Conservation (phyloP, 1,284 basidiomycete genomes). For the Cutaneotrichosporon cyanovorans region DNA sequence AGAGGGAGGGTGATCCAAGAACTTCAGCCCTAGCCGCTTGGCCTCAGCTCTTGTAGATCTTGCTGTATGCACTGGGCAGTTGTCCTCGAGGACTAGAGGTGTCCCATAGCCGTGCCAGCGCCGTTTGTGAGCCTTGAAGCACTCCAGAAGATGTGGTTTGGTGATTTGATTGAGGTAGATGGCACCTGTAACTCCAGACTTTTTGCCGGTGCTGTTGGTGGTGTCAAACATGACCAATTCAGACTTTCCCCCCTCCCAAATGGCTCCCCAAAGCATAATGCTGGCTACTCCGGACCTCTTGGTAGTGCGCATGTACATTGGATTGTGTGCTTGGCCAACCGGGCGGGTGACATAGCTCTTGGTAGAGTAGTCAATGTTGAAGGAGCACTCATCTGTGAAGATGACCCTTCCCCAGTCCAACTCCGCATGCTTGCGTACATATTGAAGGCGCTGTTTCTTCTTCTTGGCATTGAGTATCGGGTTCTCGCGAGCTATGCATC, state of each 20-base stretch:
- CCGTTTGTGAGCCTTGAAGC: conserved; percentile 7
- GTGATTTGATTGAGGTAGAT: conserved; percentile 21
- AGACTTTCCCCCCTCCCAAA: conserved; percentile 16
- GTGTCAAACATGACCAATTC: conserved; percentile 13
- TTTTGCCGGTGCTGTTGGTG: conserved; percentile 3
- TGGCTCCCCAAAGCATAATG: conserved; percentile 17
- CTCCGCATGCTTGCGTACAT: conserved; percentile 1
- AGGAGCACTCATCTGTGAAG: conserved; percentile 10
- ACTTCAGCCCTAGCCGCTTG: conserved; percentile 1
- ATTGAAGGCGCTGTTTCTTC: not conserved
- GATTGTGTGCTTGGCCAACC: conserved; percentile 1
- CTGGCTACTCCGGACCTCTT: not conserved
- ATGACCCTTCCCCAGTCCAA: conserved; percentile 11
- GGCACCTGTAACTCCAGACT: conserved; percentile 11
- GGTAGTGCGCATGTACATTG: conserved; percentile 7
- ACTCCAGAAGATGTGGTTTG: conserved; percentile 9
- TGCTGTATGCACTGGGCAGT: conserved; percentile 10
- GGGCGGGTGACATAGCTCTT: conserved; percentile 12
- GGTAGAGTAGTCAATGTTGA: conserved; percentile 5
- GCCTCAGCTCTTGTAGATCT: not conserved
- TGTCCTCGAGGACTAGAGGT: conserved; percentile 16
- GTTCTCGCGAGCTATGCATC: conserved; percentile 9
- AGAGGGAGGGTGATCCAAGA: conserved; percentile 16
- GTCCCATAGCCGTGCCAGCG: conserved; percentile 12
- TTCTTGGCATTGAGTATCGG: conserved; percentile 3